Evolutionary conservation across 495 filamentous ascomycete genomes (phyloP).

Genomic region (Neurospora africana): DNA sequence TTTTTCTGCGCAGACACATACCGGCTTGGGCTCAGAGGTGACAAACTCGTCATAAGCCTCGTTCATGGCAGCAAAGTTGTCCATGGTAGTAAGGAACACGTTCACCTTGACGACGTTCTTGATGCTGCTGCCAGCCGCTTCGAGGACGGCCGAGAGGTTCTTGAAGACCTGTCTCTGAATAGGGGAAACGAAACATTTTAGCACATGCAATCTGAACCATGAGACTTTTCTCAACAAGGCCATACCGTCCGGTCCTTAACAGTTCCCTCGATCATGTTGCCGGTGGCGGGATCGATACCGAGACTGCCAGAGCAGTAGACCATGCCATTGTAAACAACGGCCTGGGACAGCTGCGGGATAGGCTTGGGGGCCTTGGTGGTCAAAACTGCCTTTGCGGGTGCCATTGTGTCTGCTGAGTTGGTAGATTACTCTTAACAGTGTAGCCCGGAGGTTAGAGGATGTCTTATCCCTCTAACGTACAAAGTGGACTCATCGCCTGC

Average conservation of each 20-base stretch:
- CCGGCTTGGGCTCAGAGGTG: slow-evolving; percentile 44
- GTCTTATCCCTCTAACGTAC: neutral
- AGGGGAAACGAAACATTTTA: neutral
- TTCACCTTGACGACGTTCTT: slow-evolving; percentile 57
- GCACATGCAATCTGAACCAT: neutral
- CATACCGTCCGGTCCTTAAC: slow-evolving; percentile 45
- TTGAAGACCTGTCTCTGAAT: slow-evolving; percentile 39
- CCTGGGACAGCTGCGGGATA: slow-evolving; percentile 46
- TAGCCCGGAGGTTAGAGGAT: neutral
- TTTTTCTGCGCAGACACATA: slow-evolving; percentile 6
- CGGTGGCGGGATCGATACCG: slow-evolving; percentile 40
- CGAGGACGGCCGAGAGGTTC: slow-evolving; percentile 52
- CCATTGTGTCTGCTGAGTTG: slow-evolving; percentile 8
- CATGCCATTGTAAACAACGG: slow-evolving; percentile 45
- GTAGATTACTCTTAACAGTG: neutral
- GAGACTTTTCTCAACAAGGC: neutral
- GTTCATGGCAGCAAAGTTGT: slow-evolving; percentile 57
- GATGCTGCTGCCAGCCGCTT: slow-evolving; percentile 47
- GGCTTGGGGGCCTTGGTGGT: slow-evolving; percentile 44
- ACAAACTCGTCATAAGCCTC: slow-evolving; percentile 48
- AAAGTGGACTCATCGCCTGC: neutral
- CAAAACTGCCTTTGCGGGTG: slow-evolving; percentile 25
- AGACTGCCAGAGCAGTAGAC: slow-evolving; percentile 49
- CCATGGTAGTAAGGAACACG: slow-evolving; percentile 57
- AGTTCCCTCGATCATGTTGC: slow-evolving; percentile 38